Evolutionary conservation across 371 early-diverging fungal species (phyloP).

Genomic region (Haplosporangium sp.): DNA sequence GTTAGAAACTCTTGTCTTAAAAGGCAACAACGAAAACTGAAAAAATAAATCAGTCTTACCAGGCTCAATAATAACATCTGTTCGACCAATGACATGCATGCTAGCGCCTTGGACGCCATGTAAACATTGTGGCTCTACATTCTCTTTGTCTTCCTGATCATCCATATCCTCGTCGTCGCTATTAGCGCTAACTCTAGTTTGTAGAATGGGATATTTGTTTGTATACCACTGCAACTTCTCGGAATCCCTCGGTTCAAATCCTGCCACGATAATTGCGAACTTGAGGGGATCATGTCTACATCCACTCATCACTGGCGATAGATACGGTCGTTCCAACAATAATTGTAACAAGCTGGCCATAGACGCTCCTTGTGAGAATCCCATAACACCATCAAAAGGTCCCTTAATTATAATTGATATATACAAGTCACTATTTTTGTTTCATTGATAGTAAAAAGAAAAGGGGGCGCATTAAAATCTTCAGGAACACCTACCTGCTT

Average conservation of each 20-base stretch:
- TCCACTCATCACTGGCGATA: conserved; percentile 35
- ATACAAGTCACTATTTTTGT: background rate
- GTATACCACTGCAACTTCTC: conserved; percentile 59
- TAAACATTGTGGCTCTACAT: conserved; percentile 16
- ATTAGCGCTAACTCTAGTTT: background rate
- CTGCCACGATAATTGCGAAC: conserved; percentile 73
- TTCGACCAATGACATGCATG: conserved; percentile 75
- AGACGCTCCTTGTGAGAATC: conserved; percentile 82
- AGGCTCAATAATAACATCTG: conserved; percentile 50
- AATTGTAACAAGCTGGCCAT: conserved; percentile 71
- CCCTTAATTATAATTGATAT: conserved; percentile 53
- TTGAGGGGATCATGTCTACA: conserved; percentile 62
- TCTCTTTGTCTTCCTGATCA: conserved; percentile 16
- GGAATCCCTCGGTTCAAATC: conserved; percentile 65
- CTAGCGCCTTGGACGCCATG: conserved; percentile 66
- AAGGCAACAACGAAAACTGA: too few relatives aligned
- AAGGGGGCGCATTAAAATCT: background rate
- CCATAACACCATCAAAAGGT: conserved; percentile 81
- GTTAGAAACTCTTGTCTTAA: background rate
- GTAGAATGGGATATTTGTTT: conserved; percentile 22
- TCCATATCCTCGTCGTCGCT: conserved; percentile 5
- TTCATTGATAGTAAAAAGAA: background rate
- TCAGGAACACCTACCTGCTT: conserved; percentile 59
- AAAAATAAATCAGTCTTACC: conserved; percentile 19
- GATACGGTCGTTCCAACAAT: conserved; percentile 56